These are phyloP conservation scores for Agaricus bisporus DNA, from an alignment of 768 basidiomycete species.

Conservation along the genomic window DNA sequence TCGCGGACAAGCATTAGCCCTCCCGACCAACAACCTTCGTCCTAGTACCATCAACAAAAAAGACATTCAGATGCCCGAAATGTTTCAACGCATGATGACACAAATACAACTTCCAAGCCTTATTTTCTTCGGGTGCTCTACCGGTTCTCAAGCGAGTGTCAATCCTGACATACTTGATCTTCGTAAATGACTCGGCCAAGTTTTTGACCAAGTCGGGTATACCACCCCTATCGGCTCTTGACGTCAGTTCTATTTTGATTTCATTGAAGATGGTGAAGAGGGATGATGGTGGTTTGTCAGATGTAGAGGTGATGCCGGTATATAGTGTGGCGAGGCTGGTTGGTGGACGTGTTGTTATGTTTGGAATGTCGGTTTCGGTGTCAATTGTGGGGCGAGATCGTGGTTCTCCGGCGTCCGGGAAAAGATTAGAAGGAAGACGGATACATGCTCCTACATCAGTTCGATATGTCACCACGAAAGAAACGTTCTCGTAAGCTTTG, in stretches of 20 bases:
- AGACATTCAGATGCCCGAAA: background rate
- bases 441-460: background rate
- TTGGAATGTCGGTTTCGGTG: background rate
- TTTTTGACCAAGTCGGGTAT: background rate
- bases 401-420: background rate
- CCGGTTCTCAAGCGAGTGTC: background rate
- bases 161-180: background rate
- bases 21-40: background rate
- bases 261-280: background rate
- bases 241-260: constrained; percentile 2
- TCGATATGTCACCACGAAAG: background rate
- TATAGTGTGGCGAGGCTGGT: too few species aligned
- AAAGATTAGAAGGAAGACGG: background rate
- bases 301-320: too few species aligned
- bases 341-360: background rate
- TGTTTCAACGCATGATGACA: background rate
- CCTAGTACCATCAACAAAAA: constrained; percentile 2
- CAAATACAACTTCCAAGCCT: background rate
- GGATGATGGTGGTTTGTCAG: too few species aligned
- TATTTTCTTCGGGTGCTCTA: background rate
- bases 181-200: constrained; percentile 1
- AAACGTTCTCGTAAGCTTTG: background rate
- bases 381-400: background rate
- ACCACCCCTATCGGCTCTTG: constrained; percentile 1
- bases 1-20: background rate